Evolutionary conservation across 768 basidiomycete genomes (phyloP).

Genomic region (Ephemerocybe angulata): DNA sequence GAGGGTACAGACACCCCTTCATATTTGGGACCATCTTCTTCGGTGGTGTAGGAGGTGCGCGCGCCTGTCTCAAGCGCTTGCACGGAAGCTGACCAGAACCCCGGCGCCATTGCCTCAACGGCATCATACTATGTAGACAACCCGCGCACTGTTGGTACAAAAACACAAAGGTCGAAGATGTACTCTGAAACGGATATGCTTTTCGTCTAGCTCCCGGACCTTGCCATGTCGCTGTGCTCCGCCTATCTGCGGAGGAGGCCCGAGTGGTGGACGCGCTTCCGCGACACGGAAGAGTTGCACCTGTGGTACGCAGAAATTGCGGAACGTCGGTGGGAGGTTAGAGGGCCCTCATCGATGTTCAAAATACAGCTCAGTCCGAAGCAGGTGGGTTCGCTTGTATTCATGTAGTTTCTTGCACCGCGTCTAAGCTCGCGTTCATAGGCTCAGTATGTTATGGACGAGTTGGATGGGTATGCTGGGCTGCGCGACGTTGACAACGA

Average conservation of each 20-base stretch:
- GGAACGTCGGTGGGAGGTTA: constrained; percentile 28
- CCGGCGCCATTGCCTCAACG: too few species aligned
- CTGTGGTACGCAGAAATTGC: constrained; percentile 31
- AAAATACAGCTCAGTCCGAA: constrained; percentile 32
- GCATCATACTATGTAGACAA: constrained; percentile 29
- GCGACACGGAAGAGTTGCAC: constrained; percentile 21
- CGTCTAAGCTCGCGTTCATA: neutral
- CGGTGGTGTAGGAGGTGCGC: constrained; percentile 44
- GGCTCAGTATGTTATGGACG: constrained; percentile 50
- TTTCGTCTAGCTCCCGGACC: constrained; percentile 38
- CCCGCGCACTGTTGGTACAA: constrained; percentile 42
- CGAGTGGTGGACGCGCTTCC: constrained; percentile 39
- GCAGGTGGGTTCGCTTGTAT: constrained; percentile 31
- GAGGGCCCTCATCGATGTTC: constrained; percentile 29
- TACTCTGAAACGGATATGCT: neutral
- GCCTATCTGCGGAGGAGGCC: constrained; percentile 35
- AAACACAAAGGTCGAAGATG: neutral
- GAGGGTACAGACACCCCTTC: constrained; percentile 50
- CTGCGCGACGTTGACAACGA: constrained; percentile 34
- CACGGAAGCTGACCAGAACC: neutral
- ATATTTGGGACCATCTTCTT: constrained; percentile 39
- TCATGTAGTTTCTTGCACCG: neutral
- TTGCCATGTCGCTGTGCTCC: constrained; percentile 49
- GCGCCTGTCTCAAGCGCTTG: neutral
- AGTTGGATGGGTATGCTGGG: constrained; percentile 42